A percentile compares a stretch with the other conserved stretches of the same genome.
These are phyloP conservation scores for Nicotiana otophora DNA, from an alignment of 257 asterid species.

Conservation along the genomic window DNA sequence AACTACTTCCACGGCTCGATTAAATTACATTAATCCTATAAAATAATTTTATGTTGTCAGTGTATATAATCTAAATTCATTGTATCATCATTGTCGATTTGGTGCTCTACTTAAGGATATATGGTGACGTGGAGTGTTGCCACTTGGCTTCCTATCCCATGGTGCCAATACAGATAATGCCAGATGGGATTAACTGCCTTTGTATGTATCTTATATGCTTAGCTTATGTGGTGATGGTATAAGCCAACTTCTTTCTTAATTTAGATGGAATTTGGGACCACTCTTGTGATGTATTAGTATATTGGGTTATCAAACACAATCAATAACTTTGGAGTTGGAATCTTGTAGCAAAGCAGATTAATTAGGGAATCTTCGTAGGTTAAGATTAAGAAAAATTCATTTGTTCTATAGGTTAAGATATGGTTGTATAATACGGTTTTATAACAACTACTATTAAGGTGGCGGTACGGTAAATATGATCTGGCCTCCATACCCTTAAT, in stretches of 20 bases:
- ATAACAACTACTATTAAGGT: no score
- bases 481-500: no score
- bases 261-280: neutral
- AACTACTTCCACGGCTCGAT: no score
- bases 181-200: neutral
- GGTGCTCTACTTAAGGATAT: neutral
- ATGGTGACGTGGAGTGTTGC: constrained; percentile 11
- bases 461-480: no score
- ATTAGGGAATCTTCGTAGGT: no score
- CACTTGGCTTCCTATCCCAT: constrained; percentile 3
- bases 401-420: no score
- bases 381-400: no score
- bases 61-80: neutral
- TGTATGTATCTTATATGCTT: neutral
- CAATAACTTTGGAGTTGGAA: no score
- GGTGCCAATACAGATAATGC: constrained; percentile 8
- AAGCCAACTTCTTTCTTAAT: neutral
- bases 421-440: no score
- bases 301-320: neutral
- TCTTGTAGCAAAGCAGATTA: no score
- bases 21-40: no score
- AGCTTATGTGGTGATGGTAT: neutral
- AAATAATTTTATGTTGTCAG: accelerated
- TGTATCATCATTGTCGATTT: neutral
- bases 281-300: neutral